Percentiles rank a stretch among this genome's conserved stretches.
Conservation (phyloP, 2,329 filamentous ascomycete species). For the Cordyceps sp. region DNA sequence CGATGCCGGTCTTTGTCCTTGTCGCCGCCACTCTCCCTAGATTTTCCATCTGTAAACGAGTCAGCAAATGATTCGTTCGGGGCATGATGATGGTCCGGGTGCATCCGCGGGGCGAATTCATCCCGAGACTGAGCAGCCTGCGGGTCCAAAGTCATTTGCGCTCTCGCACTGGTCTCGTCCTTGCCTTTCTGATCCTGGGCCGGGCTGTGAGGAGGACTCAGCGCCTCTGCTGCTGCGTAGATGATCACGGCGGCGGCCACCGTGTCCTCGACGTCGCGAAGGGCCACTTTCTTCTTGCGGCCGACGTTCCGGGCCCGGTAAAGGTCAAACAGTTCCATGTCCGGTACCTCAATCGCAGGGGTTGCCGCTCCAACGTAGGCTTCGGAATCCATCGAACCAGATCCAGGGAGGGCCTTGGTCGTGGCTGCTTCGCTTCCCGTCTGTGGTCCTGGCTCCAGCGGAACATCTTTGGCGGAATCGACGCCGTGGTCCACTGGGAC, state of each 20-base stretch:
- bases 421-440: too few relatives aligned
- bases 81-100: conserved; percentile 19
- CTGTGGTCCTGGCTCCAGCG: too few relatives aligned
- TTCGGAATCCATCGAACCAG: too few relatives aligned
- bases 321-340: conserved; percentile 19
- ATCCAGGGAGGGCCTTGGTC: too few relatives aligned
- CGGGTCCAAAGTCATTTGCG: conserved; percentile 9
- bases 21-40: conserved; percentile 20
- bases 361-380: conserved; percentile 23
- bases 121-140: conserved; percentile 12
- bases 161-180: conserved; percentile 10
- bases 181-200: conserved; percentile 8
- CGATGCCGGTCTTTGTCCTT: conserved; percentile 22
- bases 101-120: conserved; percentile 14
- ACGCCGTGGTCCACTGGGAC: too few relatives aligned
- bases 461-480: too few relatives aligned
- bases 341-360: conserved; percentile 28
- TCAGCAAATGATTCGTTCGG: conserved; percentile 34
- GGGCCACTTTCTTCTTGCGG: conserved; percentile 26
- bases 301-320: conserved; percentile 26
- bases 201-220: conserved; percentile 17
- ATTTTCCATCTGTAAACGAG: conserved; percentile 35
- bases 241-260: conserved; percentile 37
- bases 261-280: conserved; percentile 31
- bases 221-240: conserved; percentile 30